Base-by-base conservation (phyloP, 140 eudicot genomes). In the Senecio squalidus region DNA sequence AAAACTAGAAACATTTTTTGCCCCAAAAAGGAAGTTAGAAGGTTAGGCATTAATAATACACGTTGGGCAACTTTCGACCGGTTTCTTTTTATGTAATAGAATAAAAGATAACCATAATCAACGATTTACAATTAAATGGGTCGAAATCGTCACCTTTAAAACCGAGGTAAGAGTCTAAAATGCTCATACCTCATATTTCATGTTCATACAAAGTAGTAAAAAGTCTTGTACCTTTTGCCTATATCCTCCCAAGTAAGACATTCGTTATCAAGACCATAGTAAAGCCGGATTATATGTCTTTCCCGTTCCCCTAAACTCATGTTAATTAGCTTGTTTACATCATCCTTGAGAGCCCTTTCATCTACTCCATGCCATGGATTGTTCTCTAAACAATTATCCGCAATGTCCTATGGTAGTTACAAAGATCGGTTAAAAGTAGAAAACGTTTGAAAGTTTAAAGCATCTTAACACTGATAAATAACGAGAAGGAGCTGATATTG, bases 171-270 rank as follows among this genome's bases (percentile, higher is more conserved):
- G 33, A 18, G 20, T 1, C 34, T n/a, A 26, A 24, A 21, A 11
- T 25, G n/a, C n/a, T 6, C 48, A 26, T 39, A 50, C 18, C 20
- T 38, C 54, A 1, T 17, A 18, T 25, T n/a, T 5, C 22, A 40
- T 15, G 31, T 27, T 66, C 1, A 39, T 53, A 39, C 23, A 15
- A 66, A 52, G 23, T 22, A 46, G 20, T 57, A 33, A 8, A 3
- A 46, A 36, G 25, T 40, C 22, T 59, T 49, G 62, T 18, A 91
- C 96, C 91, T 58, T 80, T 69, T 83, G 56, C 98, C 81, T 21
- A 91, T 91, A 36, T 91, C 96, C 59, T 91, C 98, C 98, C 98
- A 91, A 30, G 88, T 83, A 17, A 91, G 94, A 48, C 75, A 71
- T 74, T 91, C 98, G 22, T 70, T 59, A 65, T 86, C 94, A 67